phyloP scores from a whole-genome alignment of 768 basidiomycete species.

The Tephrocybe sp. region DNA sequence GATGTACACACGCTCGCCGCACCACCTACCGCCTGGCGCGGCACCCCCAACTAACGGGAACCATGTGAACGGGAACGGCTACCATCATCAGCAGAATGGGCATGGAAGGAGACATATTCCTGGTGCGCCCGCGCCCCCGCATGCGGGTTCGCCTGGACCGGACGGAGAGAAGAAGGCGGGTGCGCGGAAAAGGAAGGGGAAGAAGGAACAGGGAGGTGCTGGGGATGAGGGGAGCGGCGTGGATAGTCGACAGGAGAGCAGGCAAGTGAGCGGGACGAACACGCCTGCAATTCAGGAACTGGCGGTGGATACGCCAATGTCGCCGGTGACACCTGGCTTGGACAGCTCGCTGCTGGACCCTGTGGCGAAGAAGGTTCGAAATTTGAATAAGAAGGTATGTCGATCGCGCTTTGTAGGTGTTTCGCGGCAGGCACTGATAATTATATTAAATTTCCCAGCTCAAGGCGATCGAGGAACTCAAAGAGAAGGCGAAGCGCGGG shows the following conservation, averaged over 20 bases:
- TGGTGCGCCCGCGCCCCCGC: slow-evolving; percentile 50
- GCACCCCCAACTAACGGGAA: slow-evolving; percentile 32
- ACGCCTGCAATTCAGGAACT: slow-evolving; percentile 12
- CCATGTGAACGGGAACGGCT: slow-evolving; percentile 15
- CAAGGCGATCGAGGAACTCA: slow-evolving; percentile 98
- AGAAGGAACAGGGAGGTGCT: slow-evolving; percentile 46
- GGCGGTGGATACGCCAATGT: slow-evolving; percentile 27
- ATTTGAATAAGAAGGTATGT: slow-evolving; percentile 91
- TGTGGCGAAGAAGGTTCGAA: slow-evolving; percentile 88
- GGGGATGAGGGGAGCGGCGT: slow-evolving; percentile 36
- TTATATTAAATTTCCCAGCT: slow-evolving; percentile 47
- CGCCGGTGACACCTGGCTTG: slow-evolving; percentile 54
- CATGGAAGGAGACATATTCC: slow-evolving; percentile 65
- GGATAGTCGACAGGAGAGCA: slow-evolving; percentile 30
- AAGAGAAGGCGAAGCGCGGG: slow-evolving; percentile 86
- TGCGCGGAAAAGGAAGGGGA: slow-evolving; percentile 43
- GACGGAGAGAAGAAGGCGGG: slow-evolving; percentile 32
- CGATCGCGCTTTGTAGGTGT: background rate
- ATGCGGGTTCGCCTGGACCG: slow-evolving; percentile 38
- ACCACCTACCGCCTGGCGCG: slow-evolving; percentile 42
- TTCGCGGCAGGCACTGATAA: slow-evolving; percentile 3
- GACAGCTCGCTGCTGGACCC: slow-evolving; percentile 66
- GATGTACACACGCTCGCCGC: slow-evolving; percentile 57
- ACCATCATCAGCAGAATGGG: slow-evolving; percentile 9
- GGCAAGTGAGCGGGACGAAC: slow-evolving; percentile 14